phyloP scores from a whole-genome alignment of 352 stramenopile species.

The Poterioochromonas sp. region DNA sequence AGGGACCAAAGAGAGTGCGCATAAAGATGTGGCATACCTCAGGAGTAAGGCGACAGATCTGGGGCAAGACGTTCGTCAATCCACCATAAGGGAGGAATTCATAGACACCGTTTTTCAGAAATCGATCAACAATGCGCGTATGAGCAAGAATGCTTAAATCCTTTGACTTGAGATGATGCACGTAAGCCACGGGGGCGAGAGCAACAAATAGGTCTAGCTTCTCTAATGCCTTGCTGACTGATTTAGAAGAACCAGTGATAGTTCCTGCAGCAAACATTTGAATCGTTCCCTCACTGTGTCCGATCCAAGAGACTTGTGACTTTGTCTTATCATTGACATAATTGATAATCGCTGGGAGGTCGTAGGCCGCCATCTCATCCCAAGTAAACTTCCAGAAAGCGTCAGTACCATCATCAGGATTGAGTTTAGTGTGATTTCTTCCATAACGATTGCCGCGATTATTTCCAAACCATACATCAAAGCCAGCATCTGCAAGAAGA shows the following conservation, averaged over 20 bases:
- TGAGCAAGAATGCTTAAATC: background rate
- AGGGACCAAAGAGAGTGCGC: background rate
- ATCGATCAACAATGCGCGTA: background rate
- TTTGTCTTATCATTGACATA: background rate
- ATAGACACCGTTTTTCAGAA: background rate
- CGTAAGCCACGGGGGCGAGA: background rate
- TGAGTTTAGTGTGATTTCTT: background rate
- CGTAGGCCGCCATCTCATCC: background rate
- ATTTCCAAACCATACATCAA: conserved; percentile 6
- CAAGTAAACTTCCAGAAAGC: background rate
- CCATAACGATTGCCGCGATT: conserved; percentile 4
- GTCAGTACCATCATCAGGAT: background rate
- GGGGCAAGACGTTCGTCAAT: background rate
- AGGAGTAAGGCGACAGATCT: background rate
- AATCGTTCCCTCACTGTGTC: conserved; percentile 6
- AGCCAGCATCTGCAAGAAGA: background rate
- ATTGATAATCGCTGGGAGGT: background rate
- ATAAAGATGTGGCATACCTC: background rate
- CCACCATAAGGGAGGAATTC: background rate
- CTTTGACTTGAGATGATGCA: background rate
- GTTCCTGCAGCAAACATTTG: conserved; percentile 3
- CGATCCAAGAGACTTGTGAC: background rate
- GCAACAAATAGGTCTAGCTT: background rate
- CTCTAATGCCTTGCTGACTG: background rate
- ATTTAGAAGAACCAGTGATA: no score